phyloP scores from a whole-genome alignment of 2,329 filamentous ascomycete genomes.

The Colletotrichum trifolii region DNA sequence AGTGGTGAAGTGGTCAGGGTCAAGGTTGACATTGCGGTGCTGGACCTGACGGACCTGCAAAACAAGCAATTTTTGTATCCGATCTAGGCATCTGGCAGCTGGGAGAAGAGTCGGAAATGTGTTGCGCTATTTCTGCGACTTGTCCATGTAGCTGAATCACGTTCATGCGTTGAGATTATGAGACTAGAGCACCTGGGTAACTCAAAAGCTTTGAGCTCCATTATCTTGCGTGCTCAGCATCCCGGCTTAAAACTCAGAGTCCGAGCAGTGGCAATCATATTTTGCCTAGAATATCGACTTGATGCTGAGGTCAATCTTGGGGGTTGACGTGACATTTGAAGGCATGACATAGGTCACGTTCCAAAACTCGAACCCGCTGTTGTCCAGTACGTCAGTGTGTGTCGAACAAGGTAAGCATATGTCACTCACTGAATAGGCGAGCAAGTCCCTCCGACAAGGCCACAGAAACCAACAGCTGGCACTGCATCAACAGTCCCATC shows the following conservation, averaged over 20 bases:
- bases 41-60: slow-evolving; percentile 52
- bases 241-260: no score
- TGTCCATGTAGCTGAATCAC: no score
- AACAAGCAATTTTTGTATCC: slow-evolving; percentile 52
- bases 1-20: slow-evolving; percentile 42
- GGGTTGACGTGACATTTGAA: slow-evolving; percentile 38
- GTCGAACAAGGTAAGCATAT: not conserved
- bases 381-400: not conserved
- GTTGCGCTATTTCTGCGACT: no score
- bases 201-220: no score
- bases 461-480: slow-evolving; percentile 17
- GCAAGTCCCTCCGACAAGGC: slow-evolving; percentile 23
- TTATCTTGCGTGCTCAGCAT: no score
- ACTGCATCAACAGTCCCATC: slow-evolving; percentile 53
- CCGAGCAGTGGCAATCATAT: no score
- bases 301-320: not conserved
- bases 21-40: slow-evolving; percentile 49
- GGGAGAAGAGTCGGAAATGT: no score
- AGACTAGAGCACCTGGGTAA: no score
- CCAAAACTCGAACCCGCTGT: slow-evolving; percentile 29
- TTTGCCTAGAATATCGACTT: no score
- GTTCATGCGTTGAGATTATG: no score
- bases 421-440: slow-evolving; percentile 20
- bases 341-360: slow-evolving; percentile 57
- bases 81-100: not conserved